Evolutionary conservation across 371 early-diverging fungal species (phyloP).

Genomic region (Smittium mucronatum): DNA sequence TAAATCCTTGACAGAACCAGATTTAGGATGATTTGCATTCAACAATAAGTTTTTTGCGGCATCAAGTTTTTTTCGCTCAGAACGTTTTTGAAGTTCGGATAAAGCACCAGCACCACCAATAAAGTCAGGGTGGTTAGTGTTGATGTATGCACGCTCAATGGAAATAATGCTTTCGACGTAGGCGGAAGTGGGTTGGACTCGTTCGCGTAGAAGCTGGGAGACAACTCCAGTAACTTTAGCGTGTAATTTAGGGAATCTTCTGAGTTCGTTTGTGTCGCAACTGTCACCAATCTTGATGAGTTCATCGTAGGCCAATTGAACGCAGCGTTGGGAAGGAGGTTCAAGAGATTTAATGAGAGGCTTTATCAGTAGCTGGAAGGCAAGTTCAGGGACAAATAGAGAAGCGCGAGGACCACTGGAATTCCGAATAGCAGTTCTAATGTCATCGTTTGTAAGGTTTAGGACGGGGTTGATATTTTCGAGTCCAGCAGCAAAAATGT

Average conservation of each 20-base stretch:
- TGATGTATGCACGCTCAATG: constrained; percentile 81
- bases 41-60: constrained; percentile 13
- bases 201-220: constrained; percentile 65
- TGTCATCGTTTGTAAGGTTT: constrained; percentile 65
- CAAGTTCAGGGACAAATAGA: constrained; percentile 80
- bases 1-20: background rate
- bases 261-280: constrained; percentile 65
- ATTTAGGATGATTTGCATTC: background rate
- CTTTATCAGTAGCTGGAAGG: constrained; percentile 77
- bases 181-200: constrained; percentile 49
- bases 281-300: constrained; percentile 73
- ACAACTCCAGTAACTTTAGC: constrained; percentile 60
- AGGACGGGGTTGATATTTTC: constrained; percentile 60
- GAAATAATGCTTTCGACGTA: constrained; percentile 71
- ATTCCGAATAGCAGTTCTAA: constrained; percentile 81
- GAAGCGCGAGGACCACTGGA: constrained; percentile 75
- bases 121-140: constrained; percentile 87
- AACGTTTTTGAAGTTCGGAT: constrained; percentile 30
- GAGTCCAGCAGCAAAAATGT: constrained; percentile 64
- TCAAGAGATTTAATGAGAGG: constrained; percentile 68
- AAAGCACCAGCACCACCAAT: constrained; percentile 64
- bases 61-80: constrained; percentile 29
- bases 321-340: constrained; percentile 68
- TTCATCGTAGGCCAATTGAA: constrained; percentile 79
- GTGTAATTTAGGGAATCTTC: constrained; percentile 68